A percentile compares a stretch with the other conserved stretches of the same genome.
Evolutionary conservation across 2,329 filamentous ascomycete species (phyloP).

Genomic region (Ceratocystis alfenasii): DNA sequence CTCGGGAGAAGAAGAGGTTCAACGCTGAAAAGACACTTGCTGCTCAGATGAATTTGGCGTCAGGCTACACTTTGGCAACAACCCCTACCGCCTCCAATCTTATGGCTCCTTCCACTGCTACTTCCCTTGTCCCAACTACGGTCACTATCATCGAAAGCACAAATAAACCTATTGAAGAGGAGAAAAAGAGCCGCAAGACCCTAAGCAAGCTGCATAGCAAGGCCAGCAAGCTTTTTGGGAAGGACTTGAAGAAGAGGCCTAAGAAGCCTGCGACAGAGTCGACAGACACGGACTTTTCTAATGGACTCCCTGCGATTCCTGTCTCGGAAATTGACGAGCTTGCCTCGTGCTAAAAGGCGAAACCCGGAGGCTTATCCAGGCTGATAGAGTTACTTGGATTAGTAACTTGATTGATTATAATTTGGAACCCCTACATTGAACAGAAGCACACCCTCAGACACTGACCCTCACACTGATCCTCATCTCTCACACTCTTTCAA

Average conservation of each 20-base stretch:
- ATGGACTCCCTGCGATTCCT: slow-evolving; percentile 19
- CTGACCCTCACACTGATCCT: not conserved
- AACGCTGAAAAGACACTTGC: slow-evolving; percentile 15
- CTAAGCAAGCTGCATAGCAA: slow-evolving; percentile 13
- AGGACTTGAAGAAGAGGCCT: slow-evolving; percentile 15
- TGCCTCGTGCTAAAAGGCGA: slow-evolving; percentile 7
- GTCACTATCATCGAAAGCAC: slow-evolving; percentile 17
- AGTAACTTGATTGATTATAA: slow-evolving; percentile 10
- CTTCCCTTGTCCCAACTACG: slow-evolving; percentile 11
- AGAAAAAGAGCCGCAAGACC: slow-evolving; percentile 13
- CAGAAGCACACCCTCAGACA: not conserved
- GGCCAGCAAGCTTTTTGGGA: slow-evolving; percentile 19
- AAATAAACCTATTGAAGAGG: not conserved
- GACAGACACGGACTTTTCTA: slow-evolving; percentile 10
- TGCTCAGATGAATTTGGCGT: slow-evolving; percentile 18
- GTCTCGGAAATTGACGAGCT: slow-evolving; percentile 16
- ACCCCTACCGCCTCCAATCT: not conserved
- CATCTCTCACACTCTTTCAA: not conserved
- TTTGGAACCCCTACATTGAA: not conserved
- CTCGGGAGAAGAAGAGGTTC: slow-evolving; percentile 18
- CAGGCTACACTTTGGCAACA: slow-evolving; percentile 6
- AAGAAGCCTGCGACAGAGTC: slow-evolving; percentile 5
- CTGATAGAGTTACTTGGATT: not conserved
- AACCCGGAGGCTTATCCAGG: not conserved
- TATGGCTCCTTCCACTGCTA: not conserved